Evolutionary conservation across 306 rosid species (phyloP).

Genomic region (Phaseolus lunatus): DNA sequence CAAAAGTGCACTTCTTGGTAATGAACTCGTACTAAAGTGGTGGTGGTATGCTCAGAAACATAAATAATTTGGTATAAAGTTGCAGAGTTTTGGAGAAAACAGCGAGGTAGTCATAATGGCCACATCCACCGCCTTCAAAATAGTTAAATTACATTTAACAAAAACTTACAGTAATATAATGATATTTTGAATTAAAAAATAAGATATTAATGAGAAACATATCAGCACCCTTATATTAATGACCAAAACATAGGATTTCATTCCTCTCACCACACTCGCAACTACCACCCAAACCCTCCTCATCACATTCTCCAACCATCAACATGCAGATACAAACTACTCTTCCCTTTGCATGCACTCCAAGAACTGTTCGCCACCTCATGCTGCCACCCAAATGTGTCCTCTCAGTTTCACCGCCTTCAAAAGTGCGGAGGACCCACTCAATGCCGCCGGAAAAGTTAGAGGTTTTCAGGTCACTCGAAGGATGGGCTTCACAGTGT

Average conservation of each 20-base stretch:
- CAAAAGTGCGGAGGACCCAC: slow-evolving; percentile 48
- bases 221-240: no score
- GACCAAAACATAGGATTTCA: not conserved
- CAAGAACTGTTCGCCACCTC: slow-evolving; percentile 20
- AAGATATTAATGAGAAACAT: no score
- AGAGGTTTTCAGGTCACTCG: slow-evolving; percentile 58
- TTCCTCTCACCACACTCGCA: not conserved
- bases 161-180: no score
- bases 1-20: no score
- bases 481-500: slow-evolving; percentile 62
- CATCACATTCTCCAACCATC: not conserved
- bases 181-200: no score
- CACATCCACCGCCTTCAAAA: no score
- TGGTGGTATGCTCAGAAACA: no score
- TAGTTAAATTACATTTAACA: no score
- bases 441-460: slow-evolving; percentile 60
- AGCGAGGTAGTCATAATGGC: no score
- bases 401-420: slow-evolving; percentile 39
- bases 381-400: not conserved
- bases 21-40: no score
- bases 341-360: not conserved
- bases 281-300: not conserved
- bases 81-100: no score
- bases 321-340: slow-evolving; percentile 37
- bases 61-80: no score